Evolutionary conservation across 1,284 basidiomycete genomes (phyloP).

Genomic region (Neonothopanus nambi): DNA sequence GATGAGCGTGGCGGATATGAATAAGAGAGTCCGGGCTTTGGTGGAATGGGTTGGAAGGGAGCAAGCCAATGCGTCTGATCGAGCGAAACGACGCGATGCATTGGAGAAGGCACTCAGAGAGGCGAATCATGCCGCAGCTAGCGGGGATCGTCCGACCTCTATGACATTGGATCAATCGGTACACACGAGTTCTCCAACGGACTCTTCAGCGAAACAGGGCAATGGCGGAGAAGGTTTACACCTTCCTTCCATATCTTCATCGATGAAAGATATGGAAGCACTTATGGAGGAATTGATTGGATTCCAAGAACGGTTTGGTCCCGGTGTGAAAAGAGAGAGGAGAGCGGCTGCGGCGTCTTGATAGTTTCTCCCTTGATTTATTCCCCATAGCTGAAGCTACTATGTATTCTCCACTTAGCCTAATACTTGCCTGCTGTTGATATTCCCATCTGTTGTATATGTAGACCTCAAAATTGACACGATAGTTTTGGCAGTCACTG

Average conservation of each 20-base stretch:
- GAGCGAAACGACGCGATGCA: constrained; percentile 66
- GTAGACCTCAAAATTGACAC: too few species aligned
- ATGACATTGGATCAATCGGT: neutral
- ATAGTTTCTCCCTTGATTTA: too few species aligned
- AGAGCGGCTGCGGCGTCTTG: neutral
- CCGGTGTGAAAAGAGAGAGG: constrained; percentile 40
- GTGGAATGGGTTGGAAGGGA: constrained; percentile 91
- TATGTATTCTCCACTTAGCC: too few species aligned
- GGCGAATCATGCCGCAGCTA: constrained; percentile 21
- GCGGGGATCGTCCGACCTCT: neutral
- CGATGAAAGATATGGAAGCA: constrained; percentile 85
- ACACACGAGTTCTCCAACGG: neutral
- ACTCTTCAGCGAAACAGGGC: neutral
- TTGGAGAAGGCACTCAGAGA: constrained; percentile 58
- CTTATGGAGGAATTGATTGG: constrained; percentile 83
- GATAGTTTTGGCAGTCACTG: too few species aligned
- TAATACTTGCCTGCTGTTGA: too few species aligned
- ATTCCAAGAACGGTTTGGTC: constrained; percentile 86
- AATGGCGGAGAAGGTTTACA: neutral
- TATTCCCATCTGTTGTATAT: too few species aligned
- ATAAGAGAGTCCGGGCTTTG: constrained; percentile 89
- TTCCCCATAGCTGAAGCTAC: too few species aligned
- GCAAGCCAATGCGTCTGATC: constrained; percentile 75
- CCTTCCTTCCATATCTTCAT: constrained; percentile 29
- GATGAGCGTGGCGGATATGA: constrained; percentile 95